Evolutionary conservation across 345 rosid species (phyloP), one percentile per base, ranked within the genome.

Genomic region (Alliaria petiolata): DNA sequence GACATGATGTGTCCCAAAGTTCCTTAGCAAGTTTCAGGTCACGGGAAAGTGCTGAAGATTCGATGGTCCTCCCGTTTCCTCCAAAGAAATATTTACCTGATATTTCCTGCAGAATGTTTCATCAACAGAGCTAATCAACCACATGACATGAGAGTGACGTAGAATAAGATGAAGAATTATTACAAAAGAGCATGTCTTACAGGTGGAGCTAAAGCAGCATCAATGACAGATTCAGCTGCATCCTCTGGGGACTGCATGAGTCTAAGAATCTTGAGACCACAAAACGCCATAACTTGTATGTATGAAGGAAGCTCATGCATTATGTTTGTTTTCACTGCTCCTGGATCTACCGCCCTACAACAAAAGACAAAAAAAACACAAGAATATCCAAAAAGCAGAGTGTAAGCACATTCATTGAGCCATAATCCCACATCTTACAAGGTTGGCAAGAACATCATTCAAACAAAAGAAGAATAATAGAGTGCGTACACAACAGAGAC

Each of bases 281-380:
- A 52, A 61, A 78, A 82, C 49, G 96, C 88, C 54, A 74, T 14
- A 22, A 36, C 30, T 55, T 89, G 83, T 59, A 91, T 75, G 62
- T 28, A 85, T 0, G 63, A 67, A 67, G 99, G 98, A 76, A 91
- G 60, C 82, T 95, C 99, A 68, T 89, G 85, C 99, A 88, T 86
- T 79, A 95, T 87, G 68, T 88, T 85, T 44, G 99, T 95, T 76
- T 85, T 55, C 16, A 85, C 99, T 0, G 54, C 76, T 79, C 97
- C 99, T 63, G 97, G 99, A 84, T 95, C 99, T 10, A 82, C 92
- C 63, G 95, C 87, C 79, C 98, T 91, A 70, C 35, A 74, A 55
- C 50, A 38, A 49, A 28, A 65, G 61, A 19, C 34, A 26, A 39
- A 10, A 26, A 26, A 26, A 1, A 26, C 3, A 28, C 31, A 28